Evolutionary conservation across 306 rosid genomes (phyloP).

Genomic region (Malus domestica): DNA sequence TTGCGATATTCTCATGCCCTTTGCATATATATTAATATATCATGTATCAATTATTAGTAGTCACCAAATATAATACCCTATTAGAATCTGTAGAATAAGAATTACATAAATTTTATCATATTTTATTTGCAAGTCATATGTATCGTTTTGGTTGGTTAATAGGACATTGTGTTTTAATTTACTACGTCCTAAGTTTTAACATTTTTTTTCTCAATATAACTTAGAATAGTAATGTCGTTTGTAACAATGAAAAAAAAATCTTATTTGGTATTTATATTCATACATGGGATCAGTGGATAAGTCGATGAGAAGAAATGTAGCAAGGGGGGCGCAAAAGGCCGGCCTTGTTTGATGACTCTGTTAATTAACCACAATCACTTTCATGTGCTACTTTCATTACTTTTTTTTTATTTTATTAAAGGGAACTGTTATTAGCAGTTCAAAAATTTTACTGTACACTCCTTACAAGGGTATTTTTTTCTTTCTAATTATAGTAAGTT

Average conservation of each 20-base stretch:
- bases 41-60: neutral
- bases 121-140: neutral
- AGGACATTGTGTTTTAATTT: too few relatives aligned
- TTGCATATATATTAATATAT: conserved; percentile 10
- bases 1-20: conserved; percentile 19
- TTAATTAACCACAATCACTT: neutral
- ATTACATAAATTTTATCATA: neutral
- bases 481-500: too few relatives aligned
- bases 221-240: neutral
- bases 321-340: neutral
- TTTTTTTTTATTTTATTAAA: neutral
- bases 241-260: neutral
- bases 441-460: too few relatives aligned
- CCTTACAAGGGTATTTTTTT: too few relatives aligned
- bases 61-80: neutral
- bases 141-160: too few relatives aligned
- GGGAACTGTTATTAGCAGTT: too few relatives aligned
- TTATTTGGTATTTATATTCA: neutral
- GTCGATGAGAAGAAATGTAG: neutral
- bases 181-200: too few relatives aligned
- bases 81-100: neutral
- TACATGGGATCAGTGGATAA: neutral
- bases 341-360: neutral
- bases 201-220: too few relatives aligned
- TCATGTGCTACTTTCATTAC: neutral